Percentiles rank a stretch among this genome's conserved stretches.
Conservation (phyloP, 345 rosid species). For the Eucalyptus coolabah region DNA sequence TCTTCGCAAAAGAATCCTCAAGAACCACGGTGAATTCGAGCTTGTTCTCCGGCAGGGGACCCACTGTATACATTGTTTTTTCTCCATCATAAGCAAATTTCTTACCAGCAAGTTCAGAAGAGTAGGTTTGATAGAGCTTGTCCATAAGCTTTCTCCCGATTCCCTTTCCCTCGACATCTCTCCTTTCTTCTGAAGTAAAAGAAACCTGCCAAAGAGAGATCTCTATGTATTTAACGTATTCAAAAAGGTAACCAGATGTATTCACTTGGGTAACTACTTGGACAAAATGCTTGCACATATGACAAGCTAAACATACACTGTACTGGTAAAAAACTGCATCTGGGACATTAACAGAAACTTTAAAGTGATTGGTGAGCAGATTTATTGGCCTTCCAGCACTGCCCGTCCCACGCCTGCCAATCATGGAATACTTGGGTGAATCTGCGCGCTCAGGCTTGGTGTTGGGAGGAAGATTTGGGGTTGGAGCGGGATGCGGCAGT, state of each 20-base stretch:
- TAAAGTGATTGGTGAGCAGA: conserved; percentile 58
- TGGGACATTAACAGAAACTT: conserved; percentile 33
- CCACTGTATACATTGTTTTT: conserved; percentile 54
- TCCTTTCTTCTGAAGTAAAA: conserved; percentile 39
- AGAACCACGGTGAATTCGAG: conserved; percentile 49
- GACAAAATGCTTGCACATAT: not conserved
- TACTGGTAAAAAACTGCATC: conserved; percentile 72
- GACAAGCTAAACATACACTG: conserved; percentile 25
- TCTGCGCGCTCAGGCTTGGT: conserved; percentile 9
- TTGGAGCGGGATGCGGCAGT: conserved; percentile 8
- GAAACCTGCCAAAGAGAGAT: conserved; percentile 35
- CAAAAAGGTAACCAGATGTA: not conserved
- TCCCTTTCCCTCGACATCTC: conserved; percentile 41
- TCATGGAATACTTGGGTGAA: conserved; percentile 29
- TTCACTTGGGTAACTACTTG: not conserved
- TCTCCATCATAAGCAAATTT: conserved; percentile 83
- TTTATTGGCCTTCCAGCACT: conserved; percentile 25
- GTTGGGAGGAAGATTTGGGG: conserved; percentile 4
- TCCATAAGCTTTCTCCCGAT: conserved; percentile 65
- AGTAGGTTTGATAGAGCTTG: conserved; percentile 49
- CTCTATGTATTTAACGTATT: not conserved
- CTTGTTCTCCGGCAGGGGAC: conserved; percentile 55
- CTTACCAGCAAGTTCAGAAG: conserved; percentile 47
- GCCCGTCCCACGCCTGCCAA: conserved; percentile 41
- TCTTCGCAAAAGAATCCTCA: conserved; percentile 48